Evolutionary conservation across 305 asterid genomes (phyloP), one percentile per base, ranked within the genome.

Genomic region (Fraxinus greggii): DNA sequence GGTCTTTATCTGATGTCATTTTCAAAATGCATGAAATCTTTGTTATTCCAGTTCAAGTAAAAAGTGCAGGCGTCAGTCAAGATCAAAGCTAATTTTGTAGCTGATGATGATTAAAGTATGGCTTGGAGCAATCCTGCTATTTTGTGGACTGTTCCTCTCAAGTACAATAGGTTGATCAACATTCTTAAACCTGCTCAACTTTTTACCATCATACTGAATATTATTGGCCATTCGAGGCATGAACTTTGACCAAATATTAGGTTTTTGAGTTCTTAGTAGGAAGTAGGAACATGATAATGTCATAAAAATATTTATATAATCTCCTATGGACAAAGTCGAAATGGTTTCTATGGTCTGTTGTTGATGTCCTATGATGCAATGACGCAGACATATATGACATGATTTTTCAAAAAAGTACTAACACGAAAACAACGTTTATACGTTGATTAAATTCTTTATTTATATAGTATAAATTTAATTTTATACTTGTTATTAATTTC

Each of bases 21-120:
- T 51, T 19, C 65, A 9, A 70, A 32, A 26, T 67, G 51, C 29
- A 29, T 78, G 10, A 61, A 73, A 24, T 63, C 28, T 77, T 35
- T 84, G 24, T 42, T 26, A 23, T 10, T 42, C 65, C 73, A 65
- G 72, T 80, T 19, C 40, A 51, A 83, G 70, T 42, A 51, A 69
- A 23, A 70, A 79, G 84, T 72, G 74, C 75, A 28, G 59, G 61
- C 59, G 17, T 42, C 26, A 33, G 61, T 67, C 76, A 81, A 75
- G 81, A 54, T 75, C 77, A 78, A 33, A 78, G 72, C 76, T 72
- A 73, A 54, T 61, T 63, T 72, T 78, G 40, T 45, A 79, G 89
- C 89, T 84, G 88, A 91, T 82, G 92, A 85, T 77, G 91, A 83
- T 84, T 65, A 56, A 83, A 32, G 75, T 89, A 83, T 88, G 90